A percentile compares a stretch with the other conserved stretches of the same genome.
These are phyloP conservation scores for Exophiala aquamarina DNA, from an alignment of 2,329 filamentous ascomycete species.

Conservation along the genomic window DNA sequence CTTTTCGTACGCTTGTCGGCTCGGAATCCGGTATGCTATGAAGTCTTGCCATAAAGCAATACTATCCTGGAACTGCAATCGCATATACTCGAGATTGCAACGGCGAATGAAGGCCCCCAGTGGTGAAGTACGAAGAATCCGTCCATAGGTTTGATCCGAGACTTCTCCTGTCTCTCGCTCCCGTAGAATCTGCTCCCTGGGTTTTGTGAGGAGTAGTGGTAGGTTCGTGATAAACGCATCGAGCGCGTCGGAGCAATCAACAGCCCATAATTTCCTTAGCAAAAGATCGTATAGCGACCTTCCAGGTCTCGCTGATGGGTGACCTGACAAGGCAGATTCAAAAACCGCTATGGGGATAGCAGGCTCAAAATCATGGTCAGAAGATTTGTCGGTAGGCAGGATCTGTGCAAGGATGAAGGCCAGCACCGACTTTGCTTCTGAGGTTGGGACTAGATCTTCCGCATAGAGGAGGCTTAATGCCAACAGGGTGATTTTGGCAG, in stretches of 20 bases:
- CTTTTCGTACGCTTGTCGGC: conserved; percentile 60
- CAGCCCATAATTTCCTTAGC: conserved; percentile 75
- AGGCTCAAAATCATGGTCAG: conserved; percentile 16
- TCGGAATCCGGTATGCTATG: conserved; percentile 75
- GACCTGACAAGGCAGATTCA: conserved; percentile 46
- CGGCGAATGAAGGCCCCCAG: conserved; percentile 78
- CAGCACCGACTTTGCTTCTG: conserved; percentile 71
- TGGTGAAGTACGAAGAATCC: conserved; percentile 71
- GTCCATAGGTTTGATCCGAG: conserved; percentile 42
- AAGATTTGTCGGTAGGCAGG: conserved; percentile 44
- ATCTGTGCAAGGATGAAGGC: conserved; percentile 76
- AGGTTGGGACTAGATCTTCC: conserved; percentile 66
- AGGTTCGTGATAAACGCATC: conserved; percentile 70
- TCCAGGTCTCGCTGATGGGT: conserved; percentile 62
- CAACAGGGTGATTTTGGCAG: conserved; percentile 80
- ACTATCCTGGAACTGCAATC: conserved; percentile 76
- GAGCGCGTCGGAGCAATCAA: conserved; percentile 80
- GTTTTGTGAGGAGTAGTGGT: conserved; percentile 58
- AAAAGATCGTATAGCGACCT: conserved; percentile 86
- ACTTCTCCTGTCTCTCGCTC: conserved; percentile 55
- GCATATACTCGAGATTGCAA: conserved; percentile 74
- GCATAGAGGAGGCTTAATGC: conserved; percentile 80
- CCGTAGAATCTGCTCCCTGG: conserved; percentile 60
- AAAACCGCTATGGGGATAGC: conserved; percentile 43
- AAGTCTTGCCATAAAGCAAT: conserved; percentile 80